Percentiles rank a stretch among this genome's conserved stretches.
Conservation (phyloP, 2,329 filamentous ascomycete species). For the Aureobasidium sp. region DNA sequence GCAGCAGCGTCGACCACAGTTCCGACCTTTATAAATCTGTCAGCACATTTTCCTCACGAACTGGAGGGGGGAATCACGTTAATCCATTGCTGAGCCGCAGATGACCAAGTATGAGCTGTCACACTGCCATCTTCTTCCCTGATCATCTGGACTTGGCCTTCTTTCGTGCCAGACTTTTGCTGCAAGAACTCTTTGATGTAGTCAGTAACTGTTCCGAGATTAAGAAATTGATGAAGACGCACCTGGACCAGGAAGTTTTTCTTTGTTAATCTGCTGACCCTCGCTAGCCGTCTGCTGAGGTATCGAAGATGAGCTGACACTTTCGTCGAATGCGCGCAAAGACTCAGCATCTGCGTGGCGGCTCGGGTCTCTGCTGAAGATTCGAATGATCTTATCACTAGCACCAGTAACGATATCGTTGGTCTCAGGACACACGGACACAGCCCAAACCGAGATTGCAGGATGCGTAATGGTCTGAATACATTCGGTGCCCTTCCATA, state of each 20-base stretch:
- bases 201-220: neutral
- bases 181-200: slow-evolving; percentile 63
- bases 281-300: slow-evolving; percentile 74
- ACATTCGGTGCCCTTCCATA: slow-evolving; percentile 80
- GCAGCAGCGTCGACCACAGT: slow-evolving; percentile 86
- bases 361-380: slow-evolving; percentile 70
- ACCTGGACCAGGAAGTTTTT: slow-evolving; percentile 72
- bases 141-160: slow-evolving; percentile 93
- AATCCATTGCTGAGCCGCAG: slow-evolving; percentile 33
- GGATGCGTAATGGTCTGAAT: slow-evolving; percentile 95
- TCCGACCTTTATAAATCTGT: slow-evolving; percentile 57
- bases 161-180: slow-evolving; percentile 80
- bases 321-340: slow-evolving; percentile 54
- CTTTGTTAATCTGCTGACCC: slow-evolving; percentile 67
- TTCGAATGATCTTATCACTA: slow-evolving; percentile 76
- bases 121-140: slow-evolving; percentile 72
- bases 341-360: slow-evolving; percentile 60
- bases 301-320: slow-evolving; percentile 76
- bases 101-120: slow-evolving; percentile 84
- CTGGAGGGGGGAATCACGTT: slow-evolving; percentile 8
- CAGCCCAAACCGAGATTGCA: slow-evolving; percentile 91
- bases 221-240: slow-evolving; percentile 14
- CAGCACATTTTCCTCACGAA: neutral
- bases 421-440: slow-evolving; percentile 72
- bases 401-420: slow-evolving; percentile 92